These are phyloP conservation scores for Onygenales sp. DNA, from an alignment of 2,329 filamentous ascomycete genomes.

Conservation along the genomic window DNA sequence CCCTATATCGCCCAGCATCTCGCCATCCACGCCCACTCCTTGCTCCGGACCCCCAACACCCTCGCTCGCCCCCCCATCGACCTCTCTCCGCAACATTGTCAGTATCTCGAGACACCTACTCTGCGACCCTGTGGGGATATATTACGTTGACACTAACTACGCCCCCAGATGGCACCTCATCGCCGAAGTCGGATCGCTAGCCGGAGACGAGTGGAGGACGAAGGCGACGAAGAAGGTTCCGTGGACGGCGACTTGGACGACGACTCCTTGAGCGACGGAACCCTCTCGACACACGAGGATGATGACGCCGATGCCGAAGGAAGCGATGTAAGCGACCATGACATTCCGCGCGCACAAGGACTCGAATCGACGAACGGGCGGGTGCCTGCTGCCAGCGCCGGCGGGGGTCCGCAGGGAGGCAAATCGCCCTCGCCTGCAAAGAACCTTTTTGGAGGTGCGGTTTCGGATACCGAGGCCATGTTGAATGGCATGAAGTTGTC, in stretches of 20 bases:
- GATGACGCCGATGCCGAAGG: conserved; percentile 50
- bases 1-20: not conserved
- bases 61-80: not conserved
- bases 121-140: not conserved
- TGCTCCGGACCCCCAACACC: not conserved
- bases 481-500: conserved; percentile 47
- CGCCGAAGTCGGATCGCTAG: conserved; percentile 35
- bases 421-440: conserved; percentile 26
- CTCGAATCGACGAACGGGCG: conserved; percentile 16
- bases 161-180: conserved; percentile 29
- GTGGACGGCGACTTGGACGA: conserved; percentile 45
- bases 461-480: conserved; percentile 52
- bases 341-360: conserved; percentile 21
- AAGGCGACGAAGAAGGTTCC: conserved; percentile 41
- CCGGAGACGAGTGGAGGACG: conserved; percentile 36
- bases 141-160: not conserved
- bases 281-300: conserved; percentile 47
- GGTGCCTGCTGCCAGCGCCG: conserved; percentile 20
- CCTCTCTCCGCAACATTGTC: not conserved
- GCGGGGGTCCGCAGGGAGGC: conserved; percentile 18
- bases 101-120: not conserved
- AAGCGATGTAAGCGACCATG: conserved; percentile 47
- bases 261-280: conserved; percentile 55
- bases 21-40: not conserved
- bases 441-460: conserved; percentile 26